Evolutionary conservation across 1,284 basidiomycete species (phyloP).

Genomic region (Puccinia hordei): DNA sequence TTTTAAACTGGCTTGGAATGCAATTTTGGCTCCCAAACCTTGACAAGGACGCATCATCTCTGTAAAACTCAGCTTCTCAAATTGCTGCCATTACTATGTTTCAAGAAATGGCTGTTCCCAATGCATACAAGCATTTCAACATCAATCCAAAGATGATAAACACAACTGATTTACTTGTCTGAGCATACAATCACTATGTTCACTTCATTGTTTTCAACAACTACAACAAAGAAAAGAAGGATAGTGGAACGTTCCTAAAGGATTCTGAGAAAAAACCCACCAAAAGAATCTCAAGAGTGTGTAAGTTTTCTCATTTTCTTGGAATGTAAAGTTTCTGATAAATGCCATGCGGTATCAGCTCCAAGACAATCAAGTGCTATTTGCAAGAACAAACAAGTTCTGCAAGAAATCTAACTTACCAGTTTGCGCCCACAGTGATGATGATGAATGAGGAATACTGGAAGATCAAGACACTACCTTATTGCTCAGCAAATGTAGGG

Average conservation of each 20-base stretch:
- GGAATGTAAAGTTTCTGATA: no score
- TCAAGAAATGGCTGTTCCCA: no score
- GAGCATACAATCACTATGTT: constrained; percentile 35
- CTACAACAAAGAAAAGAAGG: constrained; percentile 31
- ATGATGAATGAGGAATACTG: neutral
- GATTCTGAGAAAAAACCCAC: constrained; percentile 12
- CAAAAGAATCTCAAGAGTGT: no score
- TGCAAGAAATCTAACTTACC: neutral
- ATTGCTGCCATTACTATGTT: no score
- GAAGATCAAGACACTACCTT: constrained; percentile 25
- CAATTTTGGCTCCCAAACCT: no score
- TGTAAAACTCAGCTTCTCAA: no score
- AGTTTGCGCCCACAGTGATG: constrained; percentile 30
- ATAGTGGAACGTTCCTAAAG: neutral
- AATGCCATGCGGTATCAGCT: no score
- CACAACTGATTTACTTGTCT: neutral
- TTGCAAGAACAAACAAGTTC: constrained; percentile 21
- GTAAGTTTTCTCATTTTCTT: no score
- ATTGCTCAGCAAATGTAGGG: no score
- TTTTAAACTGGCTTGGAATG: constrained; percentile 5
- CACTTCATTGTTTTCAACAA: constrained; percentile 11
- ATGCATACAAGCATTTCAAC: constrained; percentile 27
- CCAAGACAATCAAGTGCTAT: no score
- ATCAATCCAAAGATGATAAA: constrained; percentile 6
- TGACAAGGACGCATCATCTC: no score